Conservation (phyloP, 257 asterid species). For the Salvia hispanica region DNA sequence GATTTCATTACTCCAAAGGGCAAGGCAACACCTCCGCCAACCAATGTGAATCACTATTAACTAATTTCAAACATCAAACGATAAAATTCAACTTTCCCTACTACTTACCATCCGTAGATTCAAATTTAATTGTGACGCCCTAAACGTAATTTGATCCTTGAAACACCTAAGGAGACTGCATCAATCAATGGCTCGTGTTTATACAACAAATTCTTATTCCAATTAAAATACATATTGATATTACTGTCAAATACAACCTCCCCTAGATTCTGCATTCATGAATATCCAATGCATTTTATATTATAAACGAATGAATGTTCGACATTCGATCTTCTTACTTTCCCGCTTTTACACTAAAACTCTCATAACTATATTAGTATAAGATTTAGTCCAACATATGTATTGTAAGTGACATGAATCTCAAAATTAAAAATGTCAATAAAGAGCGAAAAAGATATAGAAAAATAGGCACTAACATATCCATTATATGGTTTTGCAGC, state of each 20-base stretch:
- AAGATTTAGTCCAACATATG: too few relatives aligned
- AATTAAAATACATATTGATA: neutral
- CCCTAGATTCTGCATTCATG: slow-evolving; percentile 7
- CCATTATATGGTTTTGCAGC: too few relatives aligned
- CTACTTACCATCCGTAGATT: neutral
- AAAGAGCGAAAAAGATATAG: too few relatives aligned
- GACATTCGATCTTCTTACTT: too few relatives aligned
- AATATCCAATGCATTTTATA: neutral
- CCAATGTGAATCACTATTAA: neutral
- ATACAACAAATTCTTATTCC: neutral
- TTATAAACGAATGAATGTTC: too few relatives aligned
- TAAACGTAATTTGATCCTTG: neutral
- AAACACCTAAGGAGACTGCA: neutral
- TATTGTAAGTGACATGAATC: too few relatives aligned
- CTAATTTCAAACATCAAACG: neutral
- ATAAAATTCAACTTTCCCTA: neutral
- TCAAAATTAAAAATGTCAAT: too few relatives aligned
- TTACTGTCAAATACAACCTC: neutral
- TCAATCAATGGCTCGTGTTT: neutral
- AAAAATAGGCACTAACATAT: too few relatives aligned
- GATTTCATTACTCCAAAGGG: slow-evolving; percentile 5
- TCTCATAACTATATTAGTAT: too few relatives aligned
- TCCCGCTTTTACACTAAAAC: too few relatives aligned
- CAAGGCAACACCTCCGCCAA: slow-evolving; percentile 5
- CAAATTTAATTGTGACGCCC: neutral